Conservation (phyloP, 1,139 yeast species). For the Nakaseomyces sp. region DNA sequence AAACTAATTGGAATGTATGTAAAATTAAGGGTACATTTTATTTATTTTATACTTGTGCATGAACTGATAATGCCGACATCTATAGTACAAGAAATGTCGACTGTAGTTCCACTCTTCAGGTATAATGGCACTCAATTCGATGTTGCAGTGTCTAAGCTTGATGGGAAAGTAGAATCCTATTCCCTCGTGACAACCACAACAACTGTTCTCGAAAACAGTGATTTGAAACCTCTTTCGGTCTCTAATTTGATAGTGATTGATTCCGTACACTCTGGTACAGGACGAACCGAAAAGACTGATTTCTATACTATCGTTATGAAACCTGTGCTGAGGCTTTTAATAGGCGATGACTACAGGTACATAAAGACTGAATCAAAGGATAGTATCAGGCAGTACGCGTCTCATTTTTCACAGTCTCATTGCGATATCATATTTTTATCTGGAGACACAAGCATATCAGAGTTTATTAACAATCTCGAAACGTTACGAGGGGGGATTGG, state of each 20-base stretch:
- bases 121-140: not conserved
- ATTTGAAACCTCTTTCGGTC: not conserved
- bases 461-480: constrained; percentile 52
- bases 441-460: constrained; percentile 81
- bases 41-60: too few relatives aligned
- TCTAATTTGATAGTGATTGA: constrained; percentile 35
- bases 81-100: too few relatives aligned
- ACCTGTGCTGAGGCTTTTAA: constrained; percentile 39
- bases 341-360: constrained; percentile 33
- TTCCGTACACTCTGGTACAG: constrained; percentile 51
- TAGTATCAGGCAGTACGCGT: constrained; percentile 35
- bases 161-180: constrained; percentile 6
- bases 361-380: constrained; percentile 34
- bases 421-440: constrained; percentile 55
- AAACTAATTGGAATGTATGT: too few relatives aligned
- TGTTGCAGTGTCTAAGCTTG: not conserved
- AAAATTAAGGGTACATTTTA: too few relatives aligned
- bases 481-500: constrained; percentile 9
- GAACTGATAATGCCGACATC: too few relatives aligned
- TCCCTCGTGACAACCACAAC: too few relatives aligned
- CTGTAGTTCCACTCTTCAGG: not conserved
- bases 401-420: constrained; percentile 17
- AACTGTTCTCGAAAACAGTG: not conserved
- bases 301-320: constrained; percentile 37
- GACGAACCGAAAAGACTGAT: constrained; percentile 36